Evolutionary conservation across 495 filamentous ascomycete genomes (phyloP).

Genomic region (Usnea hakonensis): DNA sequence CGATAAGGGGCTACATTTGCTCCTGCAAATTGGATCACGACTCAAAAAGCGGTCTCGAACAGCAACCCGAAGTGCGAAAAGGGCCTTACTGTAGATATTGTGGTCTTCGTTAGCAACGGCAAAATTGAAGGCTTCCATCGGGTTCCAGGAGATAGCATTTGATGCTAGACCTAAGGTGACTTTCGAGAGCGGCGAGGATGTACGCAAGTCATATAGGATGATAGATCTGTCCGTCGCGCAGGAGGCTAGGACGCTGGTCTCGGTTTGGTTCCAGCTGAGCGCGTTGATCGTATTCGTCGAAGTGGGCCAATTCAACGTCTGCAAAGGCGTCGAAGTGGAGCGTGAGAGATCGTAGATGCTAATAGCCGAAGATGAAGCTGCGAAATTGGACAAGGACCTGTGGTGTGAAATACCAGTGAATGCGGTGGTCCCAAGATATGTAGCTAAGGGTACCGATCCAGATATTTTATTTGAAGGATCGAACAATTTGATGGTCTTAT

Average conservation of each 20-base stretch:
- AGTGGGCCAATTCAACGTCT: slow-evolving; percentile 80
- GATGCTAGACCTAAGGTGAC: slow-evolving; percentile 70
- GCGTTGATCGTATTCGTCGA: slow-evolving; percentile 85
- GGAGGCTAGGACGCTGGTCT: slow-evolving; percentile 83
- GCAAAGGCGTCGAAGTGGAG: slow-evolving; percentile 60
- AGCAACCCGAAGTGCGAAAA: too few relatives aligned
- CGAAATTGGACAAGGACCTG: slow-evolving; percentile 62
- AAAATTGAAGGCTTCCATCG: slow-evolving; percentile 92
- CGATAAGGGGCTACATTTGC: too few relatives aligned
- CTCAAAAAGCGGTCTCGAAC: too few relatives aligned
- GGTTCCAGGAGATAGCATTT: slow-evolving; percentile 89
- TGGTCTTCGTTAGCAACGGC: slow-evolving; percentile 70
- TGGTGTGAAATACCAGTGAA: slow-evolving; percentile 86
- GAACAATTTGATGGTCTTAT: slow-evolving; percentile 81
- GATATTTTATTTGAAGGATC: slow-evolving; percentile 72
- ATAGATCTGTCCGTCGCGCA: slow-evolving; percentile 77
- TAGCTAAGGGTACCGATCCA: slow-evolving; percentile 58
- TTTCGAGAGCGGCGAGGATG: slow-evolving; percentile 72
- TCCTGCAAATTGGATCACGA: too few relatives aligned
- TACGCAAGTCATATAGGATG: slow-evolving; percentile 84
- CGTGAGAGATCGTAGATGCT: slow-evolving; percentile 81
- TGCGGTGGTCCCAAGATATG: slow-evolving; percentile 71
- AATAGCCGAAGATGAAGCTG: slow-evolving; percentile 70
- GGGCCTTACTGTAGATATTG: slow-evolving; percentile 49
- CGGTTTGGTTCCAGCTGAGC: slow-evolving; percentile 84